Conservation (phyloP, 2,329 filamentous ascomycete genomes). For the Monilinia aucupariae region DNA sequence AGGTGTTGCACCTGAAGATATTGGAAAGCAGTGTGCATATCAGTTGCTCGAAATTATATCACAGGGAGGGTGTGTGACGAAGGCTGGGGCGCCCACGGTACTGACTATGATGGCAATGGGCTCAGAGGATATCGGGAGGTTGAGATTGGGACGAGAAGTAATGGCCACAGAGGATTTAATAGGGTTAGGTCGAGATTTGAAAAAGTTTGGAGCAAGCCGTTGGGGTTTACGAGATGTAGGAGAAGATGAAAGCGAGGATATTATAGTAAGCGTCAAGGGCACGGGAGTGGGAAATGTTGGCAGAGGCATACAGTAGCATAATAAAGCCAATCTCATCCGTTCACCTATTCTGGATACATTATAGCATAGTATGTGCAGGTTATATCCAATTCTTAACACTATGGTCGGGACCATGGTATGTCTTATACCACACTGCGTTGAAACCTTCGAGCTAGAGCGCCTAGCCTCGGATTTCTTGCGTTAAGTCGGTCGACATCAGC, state of each 20-base stretch:
- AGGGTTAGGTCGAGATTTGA: slow-evolving; percentile 75
- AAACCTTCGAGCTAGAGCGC: slow-evolving; percentile 27
- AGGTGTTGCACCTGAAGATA: slow-evolving; percentile 80
- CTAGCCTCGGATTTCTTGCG: slow-evolving; percentile 28
- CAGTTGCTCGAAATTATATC: slow-evolving; percentile 80
- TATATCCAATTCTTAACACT: not conserved
- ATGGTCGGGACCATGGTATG: slow-evolving; percentile 5
- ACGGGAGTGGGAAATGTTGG: slow-evolving; percentile 92
- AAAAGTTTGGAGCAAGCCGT: slow-evolving; percentile 80
- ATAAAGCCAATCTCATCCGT: slow-evolving; percentile 13
- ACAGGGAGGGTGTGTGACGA: slow-evolving; percentile 75
- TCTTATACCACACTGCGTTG: slow-evolving; percentile 26
- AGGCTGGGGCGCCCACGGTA: slow-evolving; percentile 65
- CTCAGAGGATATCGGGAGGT: slow-evolving; percentile 84
- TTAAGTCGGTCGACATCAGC: slow-evolving; percentile 28
- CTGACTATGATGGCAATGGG: slow-evolving; percentile 97
- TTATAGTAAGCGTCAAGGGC: slow-evolving; percentile 87
- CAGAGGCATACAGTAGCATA: slow-evolving; percentile 66
- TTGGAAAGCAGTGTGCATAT: slow-evolving; percentile 81
- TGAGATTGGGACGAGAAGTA: slow-evolving; percentile 76
- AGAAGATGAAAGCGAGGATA: slow-evolving; percentile 56
- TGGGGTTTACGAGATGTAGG: slow-evolving; percentile 82
- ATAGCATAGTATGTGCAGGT: not conserved
- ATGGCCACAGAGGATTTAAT: slow-evolving; percentile 76
- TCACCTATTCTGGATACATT: not conserved